Evolutionary conservation across 1,284 basidiomycete genomes (phyloP).

Genomic region (Gomphus bonarii): DNA sequence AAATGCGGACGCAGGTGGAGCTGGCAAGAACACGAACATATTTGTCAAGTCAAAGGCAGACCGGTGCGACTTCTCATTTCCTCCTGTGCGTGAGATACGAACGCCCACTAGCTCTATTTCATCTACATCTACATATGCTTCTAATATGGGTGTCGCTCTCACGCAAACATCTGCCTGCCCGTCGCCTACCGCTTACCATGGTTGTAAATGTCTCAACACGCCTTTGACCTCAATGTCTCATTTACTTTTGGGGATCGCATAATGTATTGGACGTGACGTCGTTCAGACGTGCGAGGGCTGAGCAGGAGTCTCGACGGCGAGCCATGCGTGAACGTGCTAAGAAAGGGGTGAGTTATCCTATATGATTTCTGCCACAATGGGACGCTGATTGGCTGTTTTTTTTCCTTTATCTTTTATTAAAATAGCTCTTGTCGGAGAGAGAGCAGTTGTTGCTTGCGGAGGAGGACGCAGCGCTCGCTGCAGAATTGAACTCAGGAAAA

Average conservation of each 20-base stretch:
- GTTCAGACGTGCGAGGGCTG: slow-evolving; percentile 56
- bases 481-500: slow-evolving; percentile 17
- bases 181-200: slow-evolving; percentile 9
- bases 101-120: slow-evolving; percentile 41
- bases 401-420: slow-evolving; percentile 1
- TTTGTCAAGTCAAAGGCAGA: slow-evolving; percentile 46
- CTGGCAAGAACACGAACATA: slow-evolving; percentile 30
- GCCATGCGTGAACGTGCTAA: slow-evolving; percentile 58
- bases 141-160: neutral
- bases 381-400: neutral
- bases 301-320: slow-evolving; percentile 52
- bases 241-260: slow-evolving; percentile 52
- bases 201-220: slow-evolving; percentile 16
- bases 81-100: slow-evolving; percentile 16
- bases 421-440: slow-evolving; percentile 26
- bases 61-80: slow-evolving; percentile 42
- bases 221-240: slow-evolving; percentile 42
- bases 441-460: slow-evolving; percentile 54
- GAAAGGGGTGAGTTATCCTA: slow-evolving; percentile 46
- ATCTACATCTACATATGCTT: neutral
- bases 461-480: slow-evolving; percentile 29
- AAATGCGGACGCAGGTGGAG: neutral
- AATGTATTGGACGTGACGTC: slow-evolving; percentile 20
- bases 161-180: slow-evolving; percentile 5
- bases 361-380: neutral